These are phyloP conservation scores for Penicillium sumatraense DNA, from an alignment of 2,329 filamentous ascomycete genomes.

Conservation along the genomic window DNA sequence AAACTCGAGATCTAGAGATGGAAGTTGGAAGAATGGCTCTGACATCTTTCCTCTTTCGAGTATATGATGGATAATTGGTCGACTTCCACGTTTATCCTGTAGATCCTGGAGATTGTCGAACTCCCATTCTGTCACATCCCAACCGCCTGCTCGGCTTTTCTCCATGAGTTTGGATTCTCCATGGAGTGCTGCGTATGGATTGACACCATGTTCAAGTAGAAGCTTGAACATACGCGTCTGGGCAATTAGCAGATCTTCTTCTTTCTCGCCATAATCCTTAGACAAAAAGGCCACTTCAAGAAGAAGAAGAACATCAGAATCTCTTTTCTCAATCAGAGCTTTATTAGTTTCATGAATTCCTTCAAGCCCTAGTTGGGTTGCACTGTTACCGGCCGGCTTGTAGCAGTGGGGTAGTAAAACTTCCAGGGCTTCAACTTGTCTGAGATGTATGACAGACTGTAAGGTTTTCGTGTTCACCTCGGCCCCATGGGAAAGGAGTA, in stretches of 20 bases:
- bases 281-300: too few species aligned
- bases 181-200: conserved; percentile 20
- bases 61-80: conserved; percentile 11
- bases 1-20: conserved; percentile 9
- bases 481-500: conserved; percentile 10
- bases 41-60: not conserved
- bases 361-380: too few species aligned
- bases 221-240: conserved; percentile 5
- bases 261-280: too few species aligned
- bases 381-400: too few species aligned
- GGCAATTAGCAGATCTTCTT: not conserved
- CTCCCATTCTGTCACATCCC: too few species aligned
- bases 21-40: conserved; percentile 15
- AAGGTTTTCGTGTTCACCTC: not conserved
- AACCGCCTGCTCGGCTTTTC: too few species aligned
- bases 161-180: too few species aligned
- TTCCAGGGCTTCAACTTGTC: not conserved
- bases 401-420: not conserved
- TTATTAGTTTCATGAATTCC: too few species aligned
- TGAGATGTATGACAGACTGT: not conserved
- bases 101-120: too few species aligned
- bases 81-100: too few species aligned
- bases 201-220: conserved; percentile 16
- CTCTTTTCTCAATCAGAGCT: too few species aligned
- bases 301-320: too few species aligned